Evolutionary conservation across 371 early-diverging fungal genomes (phyloP).

Genomic region (Cokeromyces recurvatus): DNA sequence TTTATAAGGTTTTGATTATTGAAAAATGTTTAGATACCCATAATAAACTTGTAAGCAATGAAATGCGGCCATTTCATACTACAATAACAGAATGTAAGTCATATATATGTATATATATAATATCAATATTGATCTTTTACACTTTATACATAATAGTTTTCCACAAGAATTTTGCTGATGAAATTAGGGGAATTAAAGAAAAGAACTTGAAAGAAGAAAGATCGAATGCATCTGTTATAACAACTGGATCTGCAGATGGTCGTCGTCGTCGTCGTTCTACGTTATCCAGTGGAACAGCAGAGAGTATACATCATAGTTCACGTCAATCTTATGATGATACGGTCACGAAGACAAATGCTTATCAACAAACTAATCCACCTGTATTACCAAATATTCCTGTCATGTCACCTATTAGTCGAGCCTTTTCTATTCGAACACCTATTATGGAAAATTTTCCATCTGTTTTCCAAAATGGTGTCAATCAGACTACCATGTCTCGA

Average conservation of each 20-base stretch:
- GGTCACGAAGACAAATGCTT: background rate
- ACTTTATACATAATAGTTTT: no score
- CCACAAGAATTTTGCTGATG: constrained; percentile 66
- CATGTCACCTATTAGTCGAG: constrained; percentile 29
- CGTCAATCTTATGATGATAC: background rate
- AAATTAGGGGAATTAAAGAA: constrained; percentile 35
- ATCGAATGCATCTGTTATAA: background rate
- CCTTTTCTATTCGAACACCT: constrained; percentile 29
- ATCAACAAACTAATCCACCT: no score
- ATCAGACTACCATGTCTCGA: constrained; percentile 24
- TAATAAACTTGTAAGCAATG: constrained; percentile 53
- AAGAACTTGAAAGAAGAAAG: background rate
- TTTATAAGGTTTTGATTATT: constrained; percentile 54
- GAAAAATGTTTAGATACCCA: constrained; percentile 63
- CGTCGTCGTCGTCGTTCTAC: constrained; percentile 8
- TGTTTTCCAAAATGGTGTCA: no score
- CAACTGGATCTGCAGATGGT: no score
- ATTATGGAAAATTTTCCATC: constrained; percentile 14
- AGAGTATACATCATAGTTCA: background rate
- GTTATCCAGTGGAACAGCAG: background rate
- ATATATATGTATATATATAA: no score
- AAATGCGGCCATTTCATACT: constrained; percentile 76
- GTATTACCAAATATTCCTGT: constrained; percentile 6
- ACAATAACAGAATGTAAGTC: constrained; percentile 61
- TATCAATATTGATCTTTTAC: no score